These are phyloP conservation scores for Litchi chinensis DNA, from an alignment of 345 rosid genomes.

Conservation along the genomic window DNA sequence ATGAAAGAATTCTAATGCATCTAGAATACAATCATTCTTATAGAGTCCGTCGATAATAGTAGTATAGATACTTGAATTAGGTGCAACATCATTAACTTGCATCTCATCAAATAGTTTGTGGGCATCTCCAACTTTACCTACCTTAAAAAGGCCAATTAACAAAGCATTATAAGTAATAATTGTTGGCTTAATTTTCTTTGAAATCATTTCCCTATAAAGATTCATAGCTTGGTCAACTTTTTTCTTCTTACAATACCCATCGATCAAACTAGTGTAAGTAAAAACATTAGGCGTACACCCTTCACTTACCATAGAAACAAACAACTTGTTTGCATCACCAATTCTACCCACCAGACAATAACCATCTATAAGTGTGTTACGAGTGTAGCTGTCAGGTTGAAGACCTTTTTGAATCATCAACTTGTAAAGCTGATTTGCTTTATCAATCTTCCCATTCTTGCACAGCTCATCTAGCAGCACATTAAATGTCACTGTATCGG, in stretches of 20 bases:
- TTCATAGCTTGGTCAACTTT: background rate
- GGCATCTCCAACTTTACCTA: background rate
- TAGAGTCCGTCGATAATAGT: background rate
- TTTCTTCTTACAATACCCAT: conserved; percentile 4
- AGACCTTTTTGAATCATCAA: background rate
- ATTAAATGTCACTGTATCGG: background rate
- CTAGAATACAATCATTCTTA: background rate
- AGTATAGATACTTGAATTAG: background rate
- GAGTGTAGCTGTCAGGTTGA: background rate
- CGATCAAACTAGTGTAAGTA: conserved; percentile 1
- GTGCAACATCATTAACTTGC: background rate
- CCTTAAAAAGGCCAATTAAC: background rate
- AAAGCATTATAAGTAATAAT: conserved; percentile 5
- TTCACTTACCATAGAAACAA: background rate
- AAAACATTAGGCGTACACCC: background rate
- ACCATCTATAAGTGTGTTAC: conserved; percentile 5
- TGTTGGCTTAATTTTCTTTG: background rate
- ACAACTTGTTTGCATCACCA: background rate
- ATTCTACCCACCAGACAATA: background rate
- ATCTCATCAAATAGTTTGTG: background rate
- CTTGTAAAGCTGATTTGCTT: background rate
- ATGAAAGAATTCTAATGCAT: background rate
- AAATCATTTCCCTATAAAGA: background rate
- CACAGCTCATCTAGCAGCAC: background rate
- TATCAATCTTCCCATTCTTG: background rate